These are phyloP conservation scores for Chalciporus piperatus DNA, from an alignment of 768 basidiomycete species.

Conservation along the genomic window DNA sequence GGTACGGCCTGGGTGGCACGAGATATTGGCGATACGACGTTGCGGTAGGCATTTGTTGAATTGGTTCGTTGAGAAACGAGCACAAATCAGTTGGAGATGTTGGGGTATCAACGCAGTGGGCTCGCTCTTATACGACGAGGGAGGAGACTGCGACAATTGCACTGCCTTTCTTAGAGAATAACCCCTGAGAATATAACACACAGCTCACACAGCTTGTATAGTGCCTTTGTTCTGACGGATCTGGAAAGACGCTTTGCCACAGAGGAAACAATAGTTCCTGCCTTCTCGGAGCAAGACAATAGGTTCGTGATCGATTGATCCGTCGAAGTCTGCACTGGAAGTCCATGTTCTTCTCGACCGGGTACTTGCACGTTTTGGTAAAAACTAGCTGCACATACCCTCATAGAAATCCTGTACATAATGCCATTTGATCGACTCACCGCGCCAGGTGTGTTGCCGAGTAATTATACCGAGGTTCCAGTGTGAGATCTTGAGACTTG, in stretches of 20 bases:
- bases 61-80: background rate
- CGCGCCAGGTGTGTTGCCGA: no score
- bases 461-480: no score
- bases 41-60: constrained; percentile 5
- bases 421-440: no score
- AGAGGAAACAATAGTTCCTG: constrained; percentile 6
- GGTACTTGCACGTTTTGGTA: no score
- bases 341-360: background rate
- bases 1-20: background rate
- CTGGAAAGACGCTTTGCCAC: constrained; percentile 9
- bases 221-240: constrained; percentile 16
- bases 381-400: background rate
- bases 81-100: background rate
- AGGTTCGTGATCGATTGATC: no score
- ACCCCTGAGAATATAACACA: constrained; percentile 9
- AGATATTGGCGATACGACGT: background rate
- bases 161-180: background rate
- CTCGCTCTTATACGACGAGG: constrained; percentile 11
- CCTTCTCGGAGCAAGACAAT: constrained; percentile 6
- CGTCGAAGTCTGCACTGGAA: background rate
- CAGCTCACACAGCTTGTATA: constrained; percentile 15
- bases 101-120: background rate
- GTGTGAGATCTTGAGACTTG: no score
- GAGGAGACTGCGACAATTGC: constrained; percentile 1
- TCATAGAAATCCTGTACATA: background rate